A percentile compares a stretch with the other conserved stretches of the same genome.
Evolutionary conservation across 176 grass and related monocot genomes (phyloP).

Genomic region (Bolboschoenus planiculmis): DNA sequence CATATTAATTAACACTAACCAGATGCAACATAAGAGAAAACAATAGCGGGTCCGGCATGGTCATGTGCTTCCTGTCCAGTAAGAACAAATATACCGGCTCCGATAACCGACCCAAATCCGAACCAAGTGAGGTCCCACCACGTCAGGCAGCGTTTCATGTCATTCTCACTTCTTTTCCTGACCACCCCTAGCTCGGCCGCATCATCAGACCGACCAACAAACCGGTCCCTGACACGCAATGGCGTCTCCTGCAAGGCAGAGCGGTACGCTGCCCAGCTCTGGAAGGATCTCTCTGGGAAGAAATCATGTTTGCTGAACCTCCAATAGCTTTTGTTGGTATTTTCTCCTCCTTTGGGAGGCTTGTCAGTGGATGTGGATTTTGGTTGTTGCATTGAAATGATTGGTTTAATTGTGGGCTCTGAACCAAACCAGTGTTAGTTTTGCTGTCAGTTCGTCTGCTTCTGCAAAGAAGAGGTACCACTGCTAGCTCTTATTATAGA

Average conservation of each 20-base stretch:
- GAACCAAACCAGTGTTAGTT: neutral
- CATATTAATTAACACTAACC: neutral
- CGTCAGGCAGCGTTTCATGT: constrained; percentile 76
- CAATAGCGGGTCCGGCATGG: constrained; percentile 76
- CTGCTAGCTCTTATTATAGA: neutral
- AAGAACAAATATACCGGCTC: constrained; percentile 88
- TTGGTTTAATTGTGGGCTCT: neutral
- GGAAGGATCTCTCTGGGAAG: constrained; percentile 91
- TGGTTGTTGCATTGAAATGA: neutral
- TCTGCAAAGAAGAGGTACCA: neutral
- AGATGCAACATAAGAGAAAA: constrained; percentile 66
- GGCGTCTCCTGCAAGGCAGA: constrained; percentile 39
- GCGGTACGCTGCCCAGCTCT: constrained; percentile 58
- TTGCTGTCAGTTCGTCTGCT: neutral
- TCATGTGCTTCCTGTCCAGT: constrained; percentile 74
- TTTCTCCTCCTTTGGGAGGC: neutral
- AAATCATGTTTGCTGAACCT: constrained; percentile 75
- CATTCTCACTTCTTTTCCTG: constrained; percentile 74
- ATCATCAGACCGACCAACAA: constrained; percentile 59
- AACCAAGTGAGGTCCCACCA: constrained; percentile 99
- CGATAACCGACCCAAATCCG: constrained; percentile 84
- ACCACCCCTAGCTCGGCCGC: constrained; percentile 48
- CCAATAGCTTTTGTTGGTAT: constrained; percentile 48
- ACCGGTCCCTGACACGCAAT: constrained; percentile 44
- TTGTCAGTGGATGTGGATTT: constrained; percentile 1